phyloP scores from a whole-genome alignment of 2,329 filamentous ascomycete genomes.

The Cordyceps cicadae region DNA sequence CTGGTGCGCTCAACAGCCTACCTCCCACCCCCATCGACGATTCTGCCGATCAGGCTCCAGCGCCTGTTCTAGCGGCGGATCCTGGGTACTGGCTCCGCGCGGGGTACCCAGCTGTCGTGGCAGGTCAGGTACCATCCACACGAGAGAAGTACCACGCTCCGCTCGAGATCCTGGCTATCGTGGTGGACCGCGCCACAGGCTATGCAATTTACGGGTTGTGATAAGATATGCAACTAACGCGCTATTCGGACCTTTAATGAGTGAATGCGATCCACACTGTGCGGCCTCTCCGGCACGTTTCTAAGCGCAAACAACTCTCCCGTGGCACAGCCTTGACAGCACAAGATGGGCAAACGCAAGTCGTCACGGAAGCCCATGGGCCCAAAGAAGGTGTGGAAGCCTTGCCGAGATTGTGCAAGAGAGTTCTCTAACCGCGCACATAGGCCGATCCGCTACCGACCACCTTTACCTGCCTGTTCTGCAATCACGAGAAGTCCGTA shows the following conservation, averaged over 20 bases:
- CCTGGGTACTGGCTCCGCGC: not conserved
- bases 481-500: conserved; percentile 93
- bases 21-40: not conserved
- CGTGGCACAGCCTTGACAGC: not conserved
- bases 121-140: conserved; percentile 2
- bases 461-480: conserved; percentile 94
- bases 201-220: not conserved
- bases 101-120: not conserved
- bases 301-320: not conserved
- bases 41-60: conserved; percentile 2
- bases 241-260: not conserved
- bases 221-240: conserved; percentile 11
- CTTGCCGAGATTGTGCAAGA: not conserved
- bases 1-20: not conserved
- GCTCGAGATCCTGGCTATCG: not conserved
- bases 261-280: not conserved
- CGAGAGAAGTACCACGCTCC: not conserved
- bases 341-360: conserved; percentile 80
- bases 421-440: conserved; percentile 12
- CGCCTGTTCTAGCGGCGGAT: not conserved
- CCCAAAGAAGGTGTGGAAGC: conserved; percentile 55
- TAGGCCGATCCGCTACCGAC: conserved; percentile 66
- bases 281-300: not conserved
- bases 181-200: not conserved
- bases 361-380: conserved; percentile 72